Conservation (phyloP, 495 filamentous ascomycete species). For the Halenospora varia region DNA sequence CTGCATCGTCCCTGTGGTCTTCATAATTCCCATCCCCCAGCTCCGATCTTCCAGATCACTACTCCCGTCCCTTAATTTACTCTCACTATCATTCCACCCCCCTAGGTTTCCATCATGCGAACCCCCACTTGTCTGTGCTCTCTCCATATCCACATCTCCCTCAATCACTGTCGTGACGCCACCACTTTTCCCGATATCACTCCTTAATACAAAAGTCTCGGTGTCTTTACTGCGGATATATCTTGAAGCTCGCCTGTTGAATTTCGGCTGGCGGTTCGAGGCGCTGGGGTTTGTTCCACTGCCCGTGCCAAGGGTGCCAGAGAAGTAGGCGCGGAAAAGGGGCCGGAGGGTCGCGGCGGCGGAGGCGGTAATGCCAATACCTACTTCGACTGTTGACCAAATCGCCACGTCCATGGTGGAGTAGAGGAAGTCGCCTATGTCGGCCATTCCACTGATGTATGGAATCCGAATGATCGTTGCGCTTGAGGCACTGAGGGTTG, state of each 20-base stretch:
- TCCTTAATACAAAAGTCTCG: slow-evolving; percentile 2
- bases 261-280: slow-evolving; percentile 1
- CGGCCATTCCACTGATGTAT: slow-evolving; percentile 26
- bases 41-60: slow-evolving; percentile 1
- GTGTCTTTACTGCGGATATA: not conserved
- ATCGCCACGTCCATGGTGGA: slow-evolving; percentile 32
- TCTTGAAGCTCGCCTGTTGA: not conserved
- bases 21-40: not conserved
- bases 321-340: slow-evolving; percentile 25
- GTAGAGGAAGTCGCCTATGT: slow-evolving; percentile 31
- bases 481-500: slow-evolving; percentile 28
- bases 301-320: not conserved
- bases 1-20: not conserved
- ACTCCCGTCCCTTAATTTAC: slow-evolving; percentile 1
- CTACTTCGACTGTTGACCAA: slow-evolving; percentile 36
- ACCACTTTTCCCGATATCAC: not conserved
- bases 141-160: slow-evolving; percentile 1
- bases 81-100: slow-evolving; percentile 1
- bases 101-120: not conserved
- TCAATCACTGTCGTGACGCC: slow-evolving; percentile 1
- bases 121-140: slow-evolving; percentile 1
- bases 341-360: slow-evolving; percentile 37
- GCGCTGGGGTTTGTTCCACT: not conserved
- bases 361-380: slow-evolving; percentile 33
- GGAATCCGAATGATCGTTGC: slow-evolving; percentile 40